phyloP scores from a whole-genome alignment of 352 stramenopile genomes.

The Globisporangium nodosum region DNA sequence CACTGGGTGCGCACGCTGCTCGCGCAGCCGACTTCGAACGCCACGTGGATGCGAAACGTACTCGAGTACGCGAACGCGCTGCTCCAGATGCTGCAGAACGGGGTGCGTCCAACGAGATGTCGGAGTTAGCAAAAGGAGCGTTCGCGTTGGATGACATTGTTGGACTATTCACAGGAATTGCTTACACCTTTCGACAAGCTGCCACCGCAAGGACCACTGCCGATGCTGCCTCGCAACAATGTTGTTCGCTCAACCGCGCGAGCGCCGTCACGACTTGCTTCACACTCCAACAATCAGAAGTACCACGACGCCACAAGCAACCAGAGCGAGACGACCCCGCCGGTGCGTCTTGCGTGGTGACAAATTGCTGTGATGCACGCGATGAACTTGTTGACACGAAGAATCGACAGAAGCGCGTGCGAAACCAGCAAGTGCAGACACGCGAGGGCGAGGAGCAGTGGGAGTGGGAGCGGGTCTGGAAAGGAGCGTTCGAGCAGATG shows the following conservation, averaged over 20 bases:
- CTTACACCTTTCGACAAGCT: constrained; percentile 59
- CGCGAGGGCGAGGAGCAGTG: constrained; percentile 57
- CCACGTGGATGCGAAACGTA: constrained; percentile 56
- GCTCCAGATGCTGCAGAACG: constrained; percentile 46
- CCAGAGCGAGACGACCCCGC: background rate
- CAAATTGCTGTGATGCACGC: background rate
- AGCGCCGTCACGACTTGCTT: background rate
- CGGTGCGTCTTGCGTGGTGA: background rate
- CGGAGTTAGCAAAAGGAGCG: no score
- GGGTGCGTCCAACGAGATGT: constrained; percentile 20
- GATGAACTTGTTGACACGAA: background rate
- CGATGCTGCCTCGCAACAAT: constrained; percentile 32
- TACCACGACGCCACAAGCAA: background rate
- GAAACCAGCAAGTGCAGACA: constrained; percentile 52
- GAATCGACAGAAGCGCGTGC: constrained; percentile 15
- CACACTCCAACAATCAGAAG: background rate
- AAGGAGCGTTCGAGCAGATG: constrained; percentile 65
- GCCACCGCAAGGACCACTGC: constrained; percentile 49
- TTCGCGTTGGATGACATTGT: background rate
- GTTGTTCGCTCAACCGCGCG: constrained; percentile 18
- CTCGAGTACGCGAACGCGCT: constrained; percentile 34
- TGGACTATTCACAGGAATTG: constrained; percentile 21
- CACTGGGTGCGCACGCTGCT: constrained; percentile 58
- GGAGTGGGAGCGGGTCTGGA: constrained; percentile 68
- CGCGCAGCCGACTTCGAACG: constrained; percentile 44